These are phyloP conservation scores for Onygenales sp. DNA, from an alignment of 2,329 filamentous ascomycete species.

Conservation along the genomic window DNA sequence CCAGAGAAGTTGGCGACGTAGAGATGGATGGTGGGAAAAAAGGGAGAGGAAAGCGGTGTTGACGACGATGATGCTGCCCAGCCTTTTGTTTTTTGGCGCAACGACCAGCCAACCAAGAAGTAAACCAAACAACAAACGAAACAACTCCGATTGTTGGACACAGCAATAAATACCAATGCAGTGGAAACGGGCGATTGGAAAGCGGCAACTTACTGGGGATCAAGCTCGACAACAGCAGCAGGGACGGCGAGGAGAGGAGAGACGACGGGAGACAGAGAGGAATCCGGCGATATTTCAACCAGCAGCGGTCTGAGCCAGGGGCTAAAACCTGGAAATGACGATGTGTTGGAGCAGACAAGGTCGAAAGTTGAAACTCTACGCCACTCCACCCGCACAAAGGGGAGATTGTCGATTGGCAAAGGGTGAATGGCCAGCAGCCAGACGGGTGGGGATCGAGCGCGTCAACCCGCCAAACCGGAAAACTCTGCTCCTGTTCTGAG, in stretches of 20 bases:
- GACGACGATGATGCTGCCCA: neutral
- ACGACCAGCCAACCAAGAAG: too few relatives aligned
- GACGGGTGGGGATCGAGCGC: neutral
- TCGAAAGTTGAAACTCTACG: neutral
- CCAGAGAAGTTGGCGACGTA: slow-evolving; percentile 4
- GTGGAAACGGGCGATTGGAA: too few relatives aligned
- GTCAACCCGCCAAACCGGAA: too few relatives aligned
- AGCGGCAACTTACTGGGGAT: too few relatives aligned
- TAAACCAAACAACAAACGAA: too few relatives aligned
- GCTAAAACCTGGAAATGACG: neutral
- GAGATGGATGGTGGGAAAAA: neutral
- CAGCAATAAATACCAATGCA: too few relatives aligned
- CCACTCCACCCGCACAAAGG: neutral
- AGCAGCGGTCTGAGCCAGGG: neutral
- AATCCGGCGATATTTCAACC: neutral
- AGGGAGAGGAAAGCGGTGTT: neutral
- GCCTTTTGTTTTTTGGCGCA: neutral
- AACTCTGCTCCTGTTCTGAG: too few relatives aligned
- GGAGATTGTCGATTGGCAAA: too few relatives aligned
- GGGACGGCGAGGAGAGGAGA: slow-evolving; percentile 8
- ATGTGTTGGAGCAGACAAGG: neutral
- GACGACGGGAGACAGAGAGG: slow-evolving; percentile 1
- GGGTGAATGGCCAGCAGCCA: neutral
- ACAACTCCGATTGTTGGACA: too few relatives aligned
- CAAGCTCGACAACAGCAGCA: neutral